Conservation (phyloP, 306 rosid species). For the Pterocarpus santalinus region DNA sequence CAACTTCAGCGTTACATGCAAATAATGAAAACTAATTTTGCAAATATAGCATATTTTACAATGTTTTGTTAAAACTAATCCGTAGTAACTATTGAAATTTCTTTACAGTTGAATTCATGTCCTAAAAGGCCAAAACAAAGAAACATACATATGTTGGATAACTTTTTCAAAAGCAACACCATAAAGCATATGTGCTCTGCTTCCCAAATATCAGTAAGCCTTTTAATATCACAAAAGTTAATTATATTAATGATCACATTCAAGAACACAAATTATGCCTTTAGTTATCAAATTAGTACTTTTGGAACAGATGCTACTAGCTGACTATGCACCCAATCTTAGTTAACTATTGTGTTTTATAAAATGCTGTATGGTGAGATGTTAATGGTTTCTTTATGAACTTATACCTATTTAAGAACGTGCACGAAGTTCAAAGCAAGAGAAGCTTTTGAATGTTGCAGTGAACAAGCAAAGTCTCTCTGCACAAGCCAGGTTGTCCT, state of each 20-base stretch:
- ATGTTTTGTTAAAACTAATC: neutral
- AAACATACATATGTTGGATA: neutral
- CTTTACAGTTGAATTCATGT: neutral
- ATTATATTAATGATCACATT: constrained; percentile 1
- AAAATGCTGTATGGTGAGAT: neutral
- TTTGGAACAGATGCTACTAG: neutral
- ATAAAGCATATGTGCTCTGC: neutral
- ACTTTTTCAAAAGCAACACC: constrained; percentile 20
- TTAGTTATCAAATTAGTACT: neutral
- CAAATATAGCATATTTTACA: neutral
- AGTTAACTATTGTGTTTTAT: neutral
- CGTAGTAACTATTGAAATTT: neutral
- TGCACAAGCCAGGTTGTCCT: constrained; percentile 48
- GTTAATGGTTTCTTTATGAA: constrained; percentile 1
- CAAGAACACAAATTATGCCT: neutral
- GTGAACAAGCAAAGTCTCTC: constrained; percentile 26
- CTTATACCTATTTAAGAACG: neutral
- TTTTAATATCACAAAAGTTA: neutral
- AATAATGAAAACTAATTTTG: neutral
- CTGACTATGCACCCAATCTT: neutral
- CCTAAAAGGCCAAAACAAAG: neutral
- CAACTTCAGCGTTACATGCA: neutral
- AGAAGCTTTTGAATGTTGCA: constrained; percentile 23
- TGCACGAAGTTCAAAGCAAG: constrained; percentile 25
- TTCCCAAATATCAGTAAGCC: too few species aligned